Evolutionary conservation across 495 filamentous ascomycete species (phyloP), one percentile per base, ranked within the genome.

Genomic region (Halenospora varia): DNA sequence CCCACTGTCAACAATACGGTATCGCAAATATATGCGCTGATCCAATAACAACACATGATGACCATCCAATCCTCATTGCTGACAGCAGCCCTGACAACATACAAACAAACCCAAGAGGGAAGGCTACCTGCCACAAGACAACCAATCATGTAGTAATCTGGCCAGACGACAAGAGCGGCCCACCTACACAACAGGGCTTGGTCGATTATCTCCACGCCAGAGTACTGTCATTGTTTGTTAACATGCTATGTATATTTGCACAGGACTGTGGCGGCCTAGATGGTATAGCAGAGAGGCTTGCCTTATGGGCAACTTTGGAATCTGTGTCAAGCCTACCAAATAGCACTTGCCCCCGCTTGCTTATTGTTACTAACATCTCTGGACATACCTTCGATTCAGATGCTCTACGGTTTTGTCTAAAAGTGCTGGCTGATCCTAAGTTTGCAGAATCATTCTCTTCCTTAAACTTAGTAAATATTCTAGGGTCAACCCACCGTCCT

Each of bases 161-260:
- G 58, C 25, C 26, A 25, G 35, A 55, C 17, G 52, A 61, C 35
- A 26, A 54, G 11, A 48, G 20, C 35, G 42, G 26, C 41, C 39
- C n/a, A 22, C 49, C 48, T 15, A 50, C 42, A 13, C 25, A 44
- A 19, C 45, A 61, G 6, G 51, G 47, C 17, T 17, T 61, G 25
- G 24, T 44, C 24, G 42, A 61, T 26, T 29, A 49, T 44, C 17
- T 56, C 42, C 29, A 25, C 42, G 44, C 52, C 22, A 48, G 58
- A 51, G 17, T 61, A 15, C 18, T 61, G 9, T 56, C 25, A 23
- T 25, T 51, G 18, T 61, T 61, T 26, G 22, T 42, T n/a, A 40
- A 61, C 45, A 44, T 61, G 18, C 22, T 61, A n/a, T 61, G 52
- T 39, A 55, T 61, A 19, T 61, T 61, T 23, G 44, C 42, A 23